Evolutionary conservation across 73 alveolate genomes (phyloP), one percentile per base, ranked within the genome.

Genomic region (Breviolum minutum): DNA sequence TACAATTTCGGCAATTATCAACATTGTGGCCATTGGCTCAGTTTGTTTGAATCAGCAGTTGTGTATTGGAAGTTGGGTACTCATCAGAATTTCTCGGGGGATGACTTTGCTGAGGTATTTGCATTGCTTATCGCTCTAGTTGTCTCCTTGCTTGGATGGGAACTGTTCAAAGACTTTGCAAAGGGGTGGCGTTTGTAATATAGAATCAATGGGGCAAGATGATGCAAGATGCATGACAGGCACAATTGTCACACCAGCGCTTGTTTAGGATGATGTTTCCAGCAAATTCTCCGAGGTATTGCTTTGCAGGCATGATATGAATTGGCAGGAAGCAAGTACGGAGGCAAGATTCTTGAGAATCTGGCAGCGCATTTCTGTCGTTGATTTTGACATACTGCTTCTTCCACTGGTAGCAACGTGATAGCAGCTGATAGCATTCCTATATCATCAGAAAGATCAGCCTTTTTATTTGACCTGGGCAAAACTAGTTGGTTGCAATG

Each of bases 271-370:
- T 40, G 54, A 40, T 40, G 54, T 40, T 70, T 66, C 27, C 48
- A 60, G 13, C 61, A 30, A 24, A 7, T 73, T 63, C n/a, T 0
- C 66, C 14, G 64, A 92, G 97, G 88, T 61, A 9, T 92, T 92
- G 90, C 90, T 92, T 13, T 92, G 97, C 97, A 83, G 97, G 19
- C 88, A 92, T 27, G 89, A 92, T 79, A 74, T 71, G 89, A 92
- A 92, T 54, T 11, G 48, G n/a, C 80, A 92, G 30, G 97, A 71
- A 63, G 97, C 97, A 54, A 19, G 63, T 10, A n/a, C 71, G 13
- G 97, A 92, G 97, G 97, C 97, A 20, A n/a, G 79, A n/a, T 19
- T 14, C n/a, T 24, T 14, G 83, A 10, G 40, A 73, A 0, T 1
- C 32, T 13, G 1, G 40, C 32, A 24, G 83, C 83, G 12, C 83